Base-by-base conservation (phyloP, 352 stramenopile genomes). In the Phytophthora sansomeana region DNA sequence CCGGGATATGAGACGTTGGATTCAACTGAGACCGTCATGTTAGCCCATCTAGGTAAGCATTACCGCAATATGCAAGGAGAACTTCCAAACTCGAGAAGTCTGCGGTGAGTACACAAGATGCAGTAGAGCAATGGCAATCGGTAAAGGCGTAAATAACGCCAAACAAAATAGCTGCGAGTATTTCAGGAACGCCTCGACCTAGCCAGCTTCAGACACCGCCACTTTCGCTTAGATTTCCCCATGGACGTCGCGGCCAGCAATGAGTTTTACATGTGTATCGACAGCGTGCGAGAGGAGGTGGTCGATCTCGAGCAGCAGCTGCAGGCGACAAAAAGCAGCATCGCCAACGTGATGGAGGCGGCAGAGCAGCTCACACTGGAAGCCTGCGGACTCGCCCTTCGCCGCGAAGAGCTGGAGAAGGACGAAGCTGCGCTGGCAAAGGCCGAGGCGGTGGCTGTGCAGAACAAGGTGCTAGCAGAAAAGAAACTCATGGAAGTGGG, bases 401-500 rank as follows among this genome's bases (percentile, higher is more conserved):
- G 81, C 7, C 84, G 75, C 21, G 78, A 88, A 51, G 78, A 91
- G 57, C 72, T 92, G 17, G 77, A 85, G 49, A 65, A 82, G 28
- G 81, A 91, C 47, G 80, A 92, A 59, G 74, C 84, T 17, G 17
- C 77, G 4, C 62, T 91, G 4, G 76, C 74, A 19, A 48, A 74
- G 51, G 83, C 72, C 0, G 80, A 92, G 32, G 64, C 75, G 4
- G 63, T 74, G 0, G 80, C 81, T 1, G 73, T 89, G n/a, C 64
- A 80, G 42, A 75, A 82, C 47, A 90, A 83, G 33, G 60, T 90
- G 30, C 57, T 79, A 5, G 75, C 81, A 0, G 81, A 92, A 67
- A 84, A 86, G 58, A 72, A 78, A 10, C 67, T 92, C 0, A 83
- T 85, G 58, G 81, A 90, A 43, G 74, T 91, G 17, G 84, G 84